A percentile compares a stretch with the other conserved stretches of the same genome.
Evolutionary conservation across 345 rosid species (phyloP).

Genomic region (Pseudoturritis turrita): DNA sequence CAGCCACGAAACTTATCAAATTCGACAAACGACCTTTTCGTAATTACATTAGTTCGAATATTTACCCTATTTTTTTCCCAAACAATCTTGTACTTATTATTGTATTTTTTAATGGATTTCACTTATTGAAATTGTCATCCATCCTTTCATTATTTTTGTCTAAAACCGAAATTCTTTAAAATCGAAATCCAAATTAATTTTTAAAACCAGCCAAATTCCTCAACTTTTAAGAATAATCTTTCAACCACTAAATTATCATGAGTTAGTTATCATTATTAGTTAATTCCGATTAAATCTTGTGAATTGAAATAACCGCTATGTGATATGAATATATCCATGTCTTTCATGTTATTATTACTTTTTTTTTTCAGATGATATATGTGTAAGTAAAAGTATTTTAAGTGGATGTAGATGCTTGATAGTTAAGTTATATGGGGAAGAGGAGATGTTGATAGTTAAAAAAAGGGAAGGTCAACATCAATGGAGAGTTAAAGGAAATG

Average conservation of each 20-base stretch:
- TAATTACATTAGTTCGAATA: neutral
- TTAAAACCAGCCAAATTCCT: too few species aligned
- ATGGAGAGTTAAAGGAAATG: slow-evolving; percentile 9
- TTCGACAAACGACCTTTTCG: neutral
- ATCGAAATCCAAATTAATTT: too few species aligned
- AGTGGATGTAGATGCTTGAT: neutral
- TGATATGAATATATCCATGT: neutral
- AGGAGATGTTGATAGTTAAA: slow-evolving; percentile 25
- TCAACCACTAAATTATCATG: too few species aligned
- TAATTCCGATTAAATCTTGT: neutral
- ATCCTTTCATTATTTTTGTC: neutral
- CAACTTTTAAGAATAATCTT: too few species aligned
- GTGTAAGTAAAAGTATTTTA: neutral
- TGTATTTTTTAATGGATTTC: neutral
- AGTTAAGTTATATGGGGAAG: neutral
- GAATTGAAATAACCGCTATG: neutral
- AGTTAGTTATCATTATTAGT: neutral
- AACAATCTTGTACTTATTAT: neutral
- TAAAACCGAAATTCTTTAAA: too few species aligned
- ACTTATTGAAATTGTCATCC: neutral
- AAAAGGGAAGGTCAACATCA: slow-evolving; percentile 2
- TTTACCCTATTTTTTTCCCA: neutral
- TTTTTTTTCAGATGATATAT: neutral
- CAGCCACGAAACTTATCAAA: neutral
- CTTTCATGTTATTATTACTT: neutral